phyloP scores from a whole-genome alignment of 2,329 filamentous ascomycete genomes.

The Fonsecaea pedrosoi region DNA sequence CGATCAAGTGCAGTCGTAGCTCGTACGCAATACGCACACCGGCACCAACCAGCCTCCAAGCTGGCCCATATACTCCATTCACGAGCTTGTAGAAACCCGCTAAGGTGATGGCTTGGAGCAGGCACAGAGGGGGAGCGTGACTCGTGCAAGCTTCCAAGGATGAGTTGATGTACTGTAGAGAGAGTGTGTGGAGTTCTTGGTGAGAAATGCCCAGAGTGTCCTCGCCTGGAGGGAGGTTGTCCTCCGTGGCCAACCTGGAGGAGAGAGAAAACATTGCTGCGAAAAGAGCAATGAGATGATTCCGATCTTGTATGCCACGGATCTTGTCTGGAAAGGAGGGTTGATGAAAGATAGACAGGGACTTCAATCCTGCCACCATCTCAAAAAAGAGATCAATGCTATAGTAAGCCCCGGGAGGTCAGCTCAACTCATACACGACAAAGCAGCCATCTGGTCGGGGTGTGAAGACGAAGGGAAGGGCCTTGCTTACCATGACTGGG shows the following conservation, averaged over 20 bases:
- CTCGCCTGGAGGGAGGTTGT: background rate
- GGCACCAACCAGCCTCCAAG: slow-evolving; percentile 45
- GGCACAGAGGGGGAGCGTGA: slow-evolving; percentile 44
- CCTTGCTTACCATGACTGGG: slow-evolving; percentile 15
- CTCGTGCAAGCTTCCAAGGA: slow-evolving; percentile 44
- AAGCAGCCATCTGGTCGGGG: background rate
- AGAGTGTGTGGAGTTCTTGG: slow-evolving; percentile 11
- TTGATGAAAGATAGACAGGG: slow-evolving; percentile 45
- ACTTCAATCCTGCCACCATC: slow-evolving; percentile 38
- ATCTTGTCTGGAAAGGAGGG: slow-evolving; percentile 43
- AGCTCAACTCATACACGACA: slow-evolving; percentile 1
- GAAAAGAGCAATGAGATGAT: slow-evolving; percentile 41
- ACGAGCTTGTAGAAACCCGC: slow-evolving; percentile 46
- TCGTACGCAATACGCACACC: slow-evolving; percentile 45
- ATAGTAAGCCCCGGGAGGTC: slow-evolving; percentile 30
- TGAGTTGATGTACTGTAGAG: slow-evolving; percentile 37
- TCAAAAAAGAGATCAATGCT: slow-evolving; percentile 38
- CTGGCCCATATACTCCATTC: slow-evolving; percentile 46
- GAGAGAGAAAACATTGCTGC: slow-evolving; percentile 45
- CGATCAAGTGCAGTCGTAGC: slow-evolving; percentile 43
- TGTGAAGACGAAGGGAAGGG: background rate
- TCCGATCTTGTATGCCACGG: slow-evolving; percentile 30
- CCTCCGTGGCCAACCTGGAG: slow-evolving; percentile 36
- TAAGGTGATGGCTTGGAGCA: slow-evolving; percentile 48
- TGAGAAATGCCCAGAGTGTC: slow-evolving; percentile 6